Conservation (phyloP, 306 rosid genomes). For the Quercus rubra region DNA sequence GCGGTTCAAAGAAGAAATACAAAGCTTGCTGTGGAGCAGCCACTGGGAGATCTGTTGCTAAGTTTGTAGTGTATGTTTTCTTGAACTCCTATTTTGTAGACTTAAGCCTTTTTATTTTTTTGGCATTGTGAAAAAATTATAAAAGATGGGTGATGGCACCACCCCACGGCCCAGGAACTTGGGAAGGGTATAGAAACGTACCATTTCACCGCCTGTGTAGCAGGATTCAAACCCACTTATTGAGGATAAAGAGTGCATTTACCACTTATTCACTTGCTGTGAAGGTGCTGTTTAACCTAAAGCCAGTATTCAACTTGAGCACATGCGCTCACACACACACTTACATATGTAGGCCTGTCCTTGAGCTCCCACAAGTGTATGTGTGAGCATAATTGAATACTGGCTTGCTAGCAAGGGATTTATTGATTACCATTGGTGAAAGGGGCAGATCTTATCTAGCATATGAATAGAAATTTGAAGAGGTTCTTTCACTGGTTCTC, state of each 20-base stretch:
- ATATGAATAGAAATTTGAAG: not conserved
- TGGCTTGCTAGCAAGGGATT: not conserved
- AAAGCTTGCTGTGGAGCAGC: slow-evolving; percentile 75
- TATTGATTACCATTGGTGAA: not conserved
- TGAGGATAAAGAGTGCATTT: no score
- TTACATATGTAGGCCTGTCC: not conserved
- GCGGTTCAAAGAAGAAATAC: slow-evolving; percentile 79
- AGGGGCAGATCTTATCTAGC: not conserved
- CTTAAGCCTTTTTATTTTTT: not conserved
- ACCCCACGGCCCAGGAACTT: no score
- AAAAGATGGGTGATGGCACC: no score
- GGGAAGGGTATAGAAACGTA: no score
- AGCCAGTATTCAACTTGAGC: no score
- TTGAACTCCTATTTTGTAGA: slow-evolving; percentile 1
- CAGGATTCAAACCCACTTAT: no score
- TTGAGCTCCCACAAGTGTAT: not conserved
- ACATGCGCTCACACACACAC: not conserved
- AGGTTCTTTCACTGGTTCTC: not conserved
- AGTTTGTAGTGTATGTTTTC: slow-evolving; percentile 49
- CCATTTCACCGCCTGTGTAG: no score
- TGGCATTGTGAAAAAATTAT: no score
- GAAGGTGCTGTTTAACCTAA: no score
- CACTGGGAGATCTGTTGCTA: slow-evolving; percentile 46
- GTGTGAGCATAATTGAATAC: not conserved
- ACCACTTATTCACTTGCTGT: no score